Evolutionary conservation across 176 grass and related monocot species (phyloP).

Genomic region (Thinopyrum elongatum): DNA sequence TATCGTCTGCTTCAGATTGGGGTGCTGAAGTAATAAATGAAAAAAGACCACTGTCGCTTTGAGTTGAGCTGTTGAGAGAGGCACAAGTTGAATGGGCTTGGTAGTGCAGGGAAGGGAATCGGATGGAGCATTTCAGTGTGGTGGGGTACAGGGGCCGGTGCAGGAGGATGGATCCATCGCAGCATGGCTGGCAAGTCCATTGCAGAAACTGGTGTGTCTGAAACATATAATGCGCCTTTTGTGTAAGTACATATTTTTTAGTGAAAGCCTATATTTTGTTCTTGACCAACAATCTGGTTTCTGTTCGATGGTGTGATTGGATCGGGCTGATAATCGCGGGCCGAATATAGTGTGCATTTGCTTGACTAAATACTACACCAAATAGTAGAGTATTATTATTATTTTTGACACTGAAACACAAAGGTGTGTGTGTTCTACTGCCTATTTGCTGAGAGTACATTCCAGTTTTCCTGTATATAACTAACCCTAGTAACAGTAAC

Average conservation of each 20-base stretch:
- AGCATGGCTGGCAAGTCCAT: slow-evolving; percentile 8
- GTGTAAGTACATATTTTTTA: no score
- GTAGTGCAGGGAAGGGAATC: not conserved
- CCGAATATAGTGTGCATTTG: not conserved
- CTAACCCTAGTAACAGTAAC: not conserved
- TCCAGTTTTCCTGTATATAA: not conserved
- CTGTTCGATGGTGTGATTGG: not conserved
- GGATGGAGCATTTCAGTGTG: not conserved
- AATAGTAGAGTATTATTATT: no score
- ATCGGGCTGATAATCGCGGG: not conserved
- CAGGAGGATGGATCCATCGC: not conserved
- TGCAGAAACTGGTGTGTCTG: not conserved
- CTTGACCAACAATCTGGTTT: not conserved
- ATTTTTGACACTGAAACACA: not conserved
- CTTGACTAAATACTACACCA: not conserved
- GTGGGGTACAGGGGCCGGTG: not conserved
- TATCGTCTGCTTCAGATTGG: not conserved
- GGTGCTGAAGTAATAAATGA: not conserved
- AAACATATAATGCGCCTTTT: not conserved
- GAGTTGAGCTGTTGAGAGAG: not conserved
- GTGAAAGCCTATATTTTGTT: not conserved
- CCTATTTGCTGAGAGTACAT: not conserved
- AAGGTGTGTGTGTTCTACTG: not conserved
- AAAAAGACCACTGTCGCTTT: not conserved
- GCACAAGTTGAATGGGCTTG: not conserved